Evolutionary conservation across 768 basidiomycete genomes (phyloP).

Genomic region (Kwoniella dendrophila): DNA sequence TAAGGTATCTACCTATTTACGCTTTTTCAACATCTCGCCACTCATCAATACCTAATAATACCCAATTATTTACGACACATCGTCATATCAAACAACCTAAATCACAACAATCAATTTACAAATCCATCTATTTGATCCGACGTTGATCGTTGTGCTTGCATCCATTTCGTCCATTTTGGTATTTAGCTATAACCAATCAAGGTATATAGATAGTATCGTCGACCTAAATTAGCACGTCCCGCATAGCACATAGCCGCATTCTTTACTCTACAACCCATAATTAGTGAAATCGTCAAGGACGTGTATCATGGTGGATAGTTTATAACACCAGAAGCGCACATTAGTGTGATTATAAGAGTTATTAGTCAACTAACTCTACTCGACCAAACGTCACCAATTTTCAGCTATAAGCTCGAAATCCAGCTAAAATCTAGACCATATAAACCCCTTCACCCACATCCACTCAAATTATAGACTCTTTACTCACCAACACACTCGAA

Average conservation of each 20-base stretch:
- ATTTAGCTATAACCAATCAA: too few relatives aligned
- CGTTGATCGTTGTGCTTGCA: neutral
- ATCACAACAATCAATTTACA: neutral
- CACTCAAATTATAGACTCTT: neutral
- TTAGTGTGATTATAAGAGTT: conserved; percentile 5
- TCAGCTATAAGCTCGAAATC: neutral
- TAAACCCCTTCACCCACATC: neutral
- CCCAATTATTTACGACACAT: conserved; percentile 3
- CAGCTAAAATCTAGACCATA: neutral
- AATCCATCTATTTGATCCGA: neutral
- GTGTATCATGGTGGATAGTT: conserved; percentile 13
- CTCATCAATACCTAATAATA: neutral
- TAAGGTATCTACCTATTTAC: neutral
- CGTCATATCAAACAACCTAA: neutral
- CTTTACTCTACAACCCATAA: neutral
- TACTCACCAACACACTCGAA: neutral
- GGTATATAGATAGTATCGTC: too few relatives aligned
- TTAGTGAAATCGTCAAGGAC: neutral
- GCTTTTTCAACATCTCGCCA: conserved; percentile 1
- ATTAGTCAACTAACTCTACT: conserved; percentile 2
- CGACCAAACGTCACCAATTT: neutral
- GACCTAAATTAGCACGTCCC: neutral
- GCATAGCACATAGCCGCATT: neutral
- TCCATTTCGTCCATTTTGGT: neutral
- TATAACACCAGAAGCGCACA: conserved; percentile 1